Conservation (phyloP, 768 basidiomycete species). For the Tulasnella sp. region DNA sequence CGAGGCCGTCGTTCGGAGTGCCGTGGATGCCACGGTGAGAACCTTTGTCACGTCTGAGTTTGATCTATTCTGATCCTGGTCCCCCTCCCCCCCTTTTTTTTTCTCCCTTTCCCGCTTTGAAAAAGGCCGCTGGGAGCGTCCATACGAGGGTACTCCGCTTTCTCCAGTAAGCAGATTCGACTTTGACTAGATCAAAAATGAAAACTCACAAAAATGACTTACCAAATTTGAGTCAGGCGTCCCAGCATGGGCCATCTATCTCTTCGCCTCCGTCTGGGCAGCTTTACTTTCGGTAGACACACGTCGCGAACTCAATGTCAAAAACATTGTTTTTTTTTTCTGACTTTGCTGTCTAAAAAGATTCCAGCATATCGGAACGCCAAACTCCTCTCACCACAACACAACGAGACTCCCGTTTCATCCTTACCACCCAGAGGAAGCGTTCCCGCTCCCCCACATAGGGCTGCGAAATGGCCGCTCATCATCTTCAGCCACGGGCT, state of each 20-base stretch:
- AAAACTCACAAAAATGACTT: background rate
- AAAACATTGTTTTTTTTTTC: background rate
- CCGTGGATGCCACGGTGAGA: slow-evolving; percentile 48
- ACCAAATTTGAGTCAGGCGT: slow-evolving; percentile 2
- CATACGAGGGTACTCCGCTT: slow-evolving; percentile 41
- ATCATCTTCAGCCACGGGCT: slow-evolving; percentile 81
- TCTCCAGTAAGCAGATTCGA: slow-evolving; percentile 32
- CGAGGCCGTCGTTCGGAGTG: slow-evolving; percentile 32
- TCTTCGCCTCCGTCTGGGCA: slow-evolving; percentile 42
- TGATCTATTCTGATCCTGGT: no score
- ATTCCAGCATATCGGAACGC: slow-evolving; percentile 49
- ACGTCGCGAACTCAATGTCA: background rate
- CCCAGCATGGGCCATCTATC: slow-evolving; percentile 26
- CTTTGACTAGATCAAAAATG: background rate
- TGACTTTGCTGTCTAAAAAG: slow-evolving; percentile 26
- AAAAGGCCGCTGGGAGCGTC: slow-evolving; percentile 31
- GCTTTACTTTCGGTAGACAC: slow-evolving; percentile 36
- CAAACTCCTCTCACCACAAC: slow-evolving; percentile 36
- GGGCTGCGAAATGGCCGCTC: slow-evolving; percentile 48
- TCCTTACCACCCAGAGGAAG: background rate
- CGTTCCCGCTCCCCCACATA: no score
- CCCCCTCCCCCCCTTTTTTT: no score
- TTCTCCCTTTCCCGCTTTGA: no score
- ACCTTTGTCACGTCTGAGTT: background rate
- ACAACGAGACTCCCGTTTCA: background rate